Conservation (phyloP, 2,329 filamentous ascomycete genomes). For the Ceratocystis diversiconidia region DNA sequence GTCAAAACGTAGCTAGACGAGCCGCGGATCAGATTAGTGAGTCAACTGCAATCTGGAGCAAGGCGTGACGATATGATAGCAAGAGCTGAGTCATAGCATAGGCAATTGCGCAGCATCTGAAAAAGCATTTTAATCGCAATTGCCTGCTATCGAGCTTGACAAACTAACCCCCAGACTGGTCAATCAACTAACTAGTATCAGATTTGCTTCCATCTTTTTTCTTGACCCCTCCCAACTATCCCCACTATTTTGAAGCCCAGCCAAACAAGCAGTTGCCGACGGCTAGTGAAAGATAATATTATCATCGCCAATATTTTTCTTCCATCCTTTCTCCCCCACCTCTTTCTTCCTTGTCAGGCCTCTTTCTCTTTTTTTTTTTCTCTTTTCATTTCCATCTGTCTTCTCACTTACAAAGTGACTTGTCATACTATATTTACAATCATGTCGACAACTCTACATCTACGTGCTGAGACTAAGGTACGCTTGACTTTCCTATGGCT, state of each 20-base stretch:
- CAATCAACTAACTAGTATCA: too few species aligned
- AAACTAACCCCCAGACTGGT: not conserved
- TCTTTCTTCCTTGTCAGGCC: not conserved
- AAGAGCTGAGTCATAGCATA: not conserved
- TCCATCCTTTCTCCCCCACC: not conserved
- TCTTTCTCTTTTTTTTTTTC: not conserved
- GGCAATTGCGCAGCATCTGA: not conserved
- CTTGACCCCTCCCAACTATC: too few species aligned
- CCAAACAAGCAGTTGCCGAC: too few species aligned
- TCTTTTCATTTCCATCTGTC: not conserved
- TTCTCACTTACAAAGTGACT: not conserved
- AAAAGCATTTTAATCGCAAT: not conserved
- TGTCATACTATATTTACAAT: not conserved
- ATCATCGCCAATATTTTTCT: too few species aligned
- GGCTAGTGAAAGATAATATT: too few species aligned
- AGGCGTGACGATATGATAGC: not conserved
- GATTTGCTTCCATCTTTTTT: not conserved
- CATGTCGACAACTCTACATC: constrained; percentile 28
- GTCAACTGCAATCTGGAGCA: not conserved
- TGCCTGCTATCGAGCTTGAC: not conserved
- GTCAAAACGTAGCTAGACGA: not conserved
- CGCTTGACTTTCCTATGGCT: not conserved
- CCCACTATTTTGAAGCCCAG: too few species aligned
- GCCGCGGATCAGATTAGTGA: not conserved
- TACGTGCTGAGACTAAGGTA: constrained; percentile 39